Evolutionary conservation across 1,139 yeast species (phyloP).

Genomic region (Scheffersomyces stambukii): DNA sequence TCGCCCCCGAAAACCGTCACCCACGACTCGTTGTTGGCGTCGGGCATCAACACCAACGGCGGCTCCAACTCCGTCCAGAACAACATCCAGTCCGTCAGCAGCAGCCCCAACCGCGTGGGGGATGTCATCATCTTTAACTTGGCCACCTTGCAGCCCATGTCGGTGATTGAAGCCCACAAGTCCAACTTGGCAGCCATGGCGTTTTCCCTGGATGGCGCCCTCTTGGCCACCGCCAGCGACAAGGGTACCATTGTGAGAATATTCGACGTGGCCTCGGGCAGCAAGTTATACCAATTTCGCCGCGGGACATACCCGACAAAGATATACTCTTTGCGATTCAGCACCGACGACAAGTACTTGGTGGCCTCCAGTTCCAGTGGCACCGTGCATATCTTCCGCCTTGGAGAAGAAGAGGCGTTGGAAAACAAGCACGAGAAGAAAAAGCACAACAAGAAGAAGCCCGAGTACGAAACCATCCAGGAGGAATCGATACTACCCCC

Average conservation of each 20-base stretch:
- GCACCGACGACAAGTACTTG: constrained; percentile 67
- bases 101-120: constrained; percentile 58
- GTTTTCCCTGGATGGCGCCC: constrained; percentile 73
- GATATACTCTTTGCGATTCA: constrained; percentile 80
- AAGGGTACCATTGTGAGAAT: constrained; percentile 92
- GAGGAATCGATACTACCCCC: too few species aligned
- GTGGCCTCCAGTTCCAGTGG: constrained; percentile 89
- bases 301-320: constrained; percentile 92
- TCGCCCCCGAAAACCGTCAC: constrained; percentile 62
- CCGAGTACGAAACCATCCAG: constrained; percentile 12
- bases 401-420: constrained; percentile 58
- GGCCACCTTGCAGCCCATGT: constrained; percentile 71
- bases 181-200: constrained; percentile 77
- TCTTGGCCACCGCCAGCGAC: constrained; percentile 91
- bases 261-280: constrained; percentile 79
- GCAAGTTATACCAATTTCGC: constrained; percentile 82
- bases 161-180: constrained; percentile 92
- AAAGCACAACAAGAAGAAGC: constrained; percentile 17
- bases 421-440: constrained; percentile 36
- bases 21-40: constrained; percentile 40
- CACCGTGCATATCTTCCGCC: constrained; percentile 85
- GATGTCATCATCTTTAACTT: constrained; percentile 87
- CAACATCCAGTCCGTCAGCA: constrained; percentile 42
- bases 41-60: constrained; percentile 44
- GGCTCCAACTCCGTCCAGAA: constrained; percentile 40